Conservation (phyloP, 2,329 filamentous ascomycete genomes). For the Penicillium decumbens region DNA sequence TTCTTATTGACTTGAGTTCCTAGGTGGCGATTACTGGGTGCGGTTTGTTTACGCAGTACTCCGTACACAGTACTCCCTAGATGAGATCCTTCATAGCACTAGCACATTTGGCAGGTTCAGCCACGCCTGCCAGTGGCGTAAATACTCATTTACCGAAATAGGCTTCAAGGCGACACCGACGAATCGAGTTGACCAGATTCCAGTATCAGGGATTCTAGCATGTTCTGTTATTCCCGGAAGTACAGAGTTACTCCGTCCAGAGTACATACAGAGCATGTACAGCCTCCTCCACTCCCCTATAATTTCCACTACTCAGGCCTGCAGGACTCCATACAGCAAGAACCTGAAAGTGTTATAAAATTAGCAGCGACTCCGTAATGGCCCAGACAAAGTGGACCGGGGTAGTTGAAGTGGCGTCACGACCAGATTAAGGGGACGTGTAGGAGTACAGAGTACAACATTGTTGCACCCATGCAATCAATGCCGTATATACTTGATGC, state of each 20-base stretch:
- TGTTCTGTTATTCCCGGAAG: background rate
- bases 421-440: constrained; percentile 4
- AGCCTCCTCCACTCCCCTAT: background rate
- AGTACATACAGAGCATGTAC: too few species aligned
- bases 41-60: background rate
- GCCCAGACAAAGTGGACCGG: constrained; percentile 6
- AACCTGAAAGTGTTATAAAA: constrained; percentile 3
- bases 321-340: background rate
- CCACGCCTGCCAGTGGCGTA: constrained; percentile 10
- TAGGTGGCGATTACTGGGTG: background rate
- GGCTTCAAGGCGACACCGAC: constrained; percentile 24
- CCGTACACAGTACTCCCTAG: background rate
- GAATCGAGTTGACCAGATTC: background rate
- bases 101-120: background rate
- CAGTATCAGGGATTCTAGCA: background rate
- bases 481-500: too few species aligned
- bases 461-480: too few species aligned
- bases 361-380: constrained; percentile 4
- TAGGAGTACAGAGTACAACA: too few species aligned
- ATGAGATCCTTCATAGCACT: background rate
- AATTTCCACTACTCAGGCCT: background rate
- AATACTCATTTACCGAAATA: constrained; percentile 10
- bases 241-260: background rate
- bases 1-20: background rate
- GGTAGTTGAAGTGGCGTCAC: constrained; percentile 4